Evolutionary conservation across 768 basidiomycete genomes (phyloP).

Genomic region (Candolleomyces eurysporus): DNA sequence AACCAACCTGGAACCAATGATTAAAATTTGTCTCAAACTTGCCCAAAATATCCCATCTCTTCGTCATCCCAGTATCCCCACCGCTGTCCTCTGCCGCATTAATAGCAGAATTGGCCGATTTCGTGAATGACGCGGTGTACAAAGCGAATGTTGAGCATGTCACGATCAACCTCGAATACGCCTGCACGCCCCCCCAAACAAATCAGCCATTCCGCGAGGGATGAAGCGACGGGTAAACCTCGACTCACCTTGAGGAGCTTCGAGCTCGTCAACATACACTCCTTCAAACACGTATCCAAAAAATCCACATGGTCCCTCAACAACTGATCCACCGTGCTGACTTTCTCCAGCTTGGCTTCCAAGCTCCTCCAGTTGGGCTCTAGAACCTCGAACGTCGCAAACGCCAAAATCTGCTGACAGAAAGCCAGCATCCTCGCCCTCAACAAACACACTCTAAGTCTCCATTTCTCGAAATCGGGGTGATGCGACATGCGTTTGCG

Average conservation of each 20-base stretch:
- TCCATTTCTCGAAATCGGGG: constrained; percentile 80
- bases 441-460: constrained; percentile 80
- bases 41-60: constrained; percentile 84
- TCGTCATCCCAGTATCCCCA: constrained; percentile 63
- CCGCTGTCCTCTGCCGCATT: constrained; percentile 58
- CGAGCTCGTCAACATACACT: constrained; percentile 95
- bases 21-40: constrained; percentile 96
- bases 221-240: constrained; percentile 15
- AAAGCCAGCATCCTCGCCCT: constrained; percentile 92
- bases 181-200: constrained; percentile 36
- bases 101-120: constrained; percentile 74
- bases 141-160: constrained; percentile 89
- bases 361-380: constrained; percentile 92
- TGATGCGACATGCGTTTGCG: constrained; percentile 54
- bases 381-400: constrained; percentile 91
- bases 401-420: constrained; percentile 91
- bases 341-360: constrained; percentile 81
- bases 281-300: constrained; percentile 94
- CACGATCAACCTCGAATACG: constrained; percentile 73
- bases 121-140: constrained; percentile 80
- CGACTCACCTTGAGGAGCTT: constrained; percentile 83
- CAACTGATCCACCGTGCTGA: constrained; percentile 95
- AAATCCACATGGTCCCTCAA: constrained; percentile 94
- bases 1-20: constrained; percentile 62
- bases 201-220: background rate